phyloP scores from a whole-genome alignment of 2,329 filamentous ascomycete genomes.

The Cladophialophora exuberans region DNA sequence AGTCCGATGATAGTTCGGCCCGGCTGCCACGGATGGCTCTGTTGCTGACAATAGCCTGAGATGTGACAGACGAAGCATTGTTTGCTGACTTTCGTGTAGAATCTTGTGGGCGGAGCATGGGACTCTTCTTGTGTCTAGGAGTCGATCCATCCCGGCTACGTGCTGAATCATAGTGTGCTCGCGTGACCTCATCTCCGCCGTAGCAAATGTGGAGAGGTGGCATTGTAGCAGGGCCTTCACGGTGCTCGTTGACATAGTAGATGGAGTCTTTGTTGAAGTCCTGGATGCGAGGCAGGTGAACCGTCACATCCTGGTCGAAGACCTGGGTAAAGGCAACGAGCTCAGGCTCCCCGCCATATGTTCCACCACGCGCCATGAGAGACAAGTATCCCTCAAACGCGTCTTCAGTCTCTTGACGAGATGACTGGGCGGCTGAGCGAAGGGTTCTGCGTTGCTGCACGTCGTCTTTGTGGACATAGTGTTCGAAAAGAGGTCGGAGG shows the following conservation, averaged over 20 bases:
- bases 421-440: slow-evolving; percentile 46
- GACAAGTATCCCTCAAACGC: slow-evolving; percentile 62
- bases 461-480: slow-evolving; percentile 64
- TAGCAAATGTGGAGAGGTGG: slow-evolving; percentile 34
- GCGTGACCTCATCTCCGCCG: slow-evolving; percentile 34
- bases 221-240: slow-evolving; percentile 11
- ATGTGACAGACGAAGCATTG: slow-evolving; percentile 9
- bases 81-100: slow-evolving; percentile 3
- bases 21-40: slow-evolving; percentile 30
- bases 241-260: slow-evolving; percentile 30
- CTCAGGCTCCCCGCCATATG: slow-evolving; percentile 70
- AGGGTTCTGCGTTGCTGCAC: slow-evolving; percentile 33
- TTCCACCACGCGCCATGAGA: slow-evolving; percentile 62
- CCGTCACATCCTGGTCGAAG: slow-evolving; percentile 61
- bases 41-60: slow-evolving; percentile 21
- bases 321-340: slow-evolving; percentile 67
- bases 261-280: slow-evolving; percentile 29
- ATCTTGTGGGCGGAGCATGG: slow-evolving; percentile 23
- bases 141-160: slow-evolving; percentile 31
- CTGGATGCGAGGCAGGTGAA: slow-evolving; percentile 32
- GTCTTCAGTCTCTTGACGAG: slow-evolving; percentile 56
- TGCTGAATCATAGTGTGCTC: slow-evolving; percentile 35
- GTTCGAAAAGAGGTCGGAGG: slow-evolving; percentile 65
- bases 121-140: slow-evolving; percentile 26
- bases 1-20: slow-evolving; percentile 30